Base-by-base conservation (phyloP, 2,329 filamentous ascomycete genomes). In the Ascochyta viciae-villosae region DNA sequence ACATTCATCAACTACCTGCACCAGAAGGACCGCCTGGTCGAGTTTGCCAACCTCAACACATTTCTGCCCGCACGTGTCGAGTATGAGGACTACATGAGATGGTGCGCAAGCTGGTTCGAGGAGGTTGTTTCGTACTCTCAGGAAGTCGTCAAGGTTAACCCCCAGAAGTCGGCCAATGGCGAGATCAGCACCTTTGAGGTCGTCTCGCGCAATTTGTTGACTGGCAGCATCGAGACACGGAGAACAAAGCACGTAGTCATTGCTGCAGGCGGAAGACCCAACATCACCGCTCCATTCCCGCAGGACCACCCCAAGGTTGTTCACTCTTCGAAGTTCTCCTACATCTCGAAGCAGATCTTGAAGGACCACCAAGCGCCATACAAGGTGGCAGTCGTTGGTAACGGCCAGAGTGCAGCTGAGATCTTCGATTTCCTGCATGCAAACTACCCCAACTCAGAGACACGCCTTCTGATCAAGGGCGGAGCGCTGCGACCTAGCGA, bases 1-100 rank as follows among this genome's bases (percentile, higher is more conserved):
- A 98, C 94, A 13, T 98, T 97, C 78, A 81, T 96, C 72, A 97
- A 97, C 78, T 98, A 98, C 75, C 85, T 98, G 12, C 90, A 96
- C 78, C 78, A 85, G 66, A 89, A 96, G 66, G 83, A 84, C 52
- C 85, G 94, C n/a, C 83, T 98, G 35, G 86, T 96, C 44, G 88
- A 94, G 64, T 98, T 98, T 71, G 92, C 90, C 66, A 98, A 98
- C 77, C 80, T 98, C 44, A 84, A 86, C 68, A 97, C 94, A 0
- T 97, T 97, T 79, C 78, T 96, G 29, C 94, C 94, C 0, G 87
- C 91, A 27, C 86, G 94, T 24, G 82, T 89, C 58, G 94, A 98
- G 78, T 98, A 96, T 71, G 93, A 97, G 74, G 93, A 96, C 76
- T 98, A 98, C 77, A 88, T 98, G 76, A 85, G 89, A 59, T 98